Conservation (phyloP, 2,329 filamentous ascomycete genomes). For the Colletotrichum costaricense region DNA sequence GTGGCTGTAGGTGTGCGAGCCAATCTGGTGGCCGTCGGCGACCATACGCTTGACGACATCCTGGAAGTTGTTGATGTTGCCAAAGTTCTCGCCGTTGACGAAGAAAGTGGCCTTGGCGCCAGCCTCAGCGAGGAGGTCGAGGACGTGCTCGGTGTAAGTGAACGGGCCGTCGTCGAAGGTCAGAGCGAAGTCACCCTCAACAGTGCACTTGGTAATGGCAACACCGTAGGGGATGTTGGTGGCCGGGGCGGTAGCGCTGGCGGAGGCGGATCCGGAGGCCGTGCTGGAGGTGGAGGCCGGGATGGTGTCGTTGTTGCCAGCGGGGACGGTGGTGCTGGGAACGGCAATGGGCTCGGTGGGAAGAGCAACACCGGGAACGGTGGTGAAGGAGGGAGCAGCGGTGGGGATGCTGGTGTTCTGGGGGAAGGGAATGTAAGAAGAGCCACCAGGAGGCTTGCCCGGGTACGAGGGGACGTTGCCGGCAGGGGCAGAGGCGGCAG, state of each 20-base stretch:
- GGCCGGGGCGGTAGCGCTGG: slow-evolving; percentile 46
- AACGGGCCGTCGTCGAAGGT: slow-evolving; percentile 62
- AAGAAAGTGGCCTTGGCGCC: slow-evolving; percentile 54
- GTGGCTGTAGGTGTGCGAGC: slow-evolving; percentile 53
- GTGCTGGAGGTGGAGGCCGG: not conserved
- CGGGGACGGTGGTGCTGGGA: slow-evolving; percentile 26
- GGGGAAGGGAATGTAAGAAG: slow-evolving; percentile 19
- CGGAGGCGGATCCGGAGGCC: not conserved
- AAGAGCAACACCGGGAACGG: slow-evolving; percentile 19
- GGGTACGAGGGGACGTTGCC: slow-evolving; percentile 23
- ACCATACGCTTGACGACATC: slow-evolving; percentile 54
- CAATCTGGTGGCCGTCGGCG: slow-evolving; percentile 57
- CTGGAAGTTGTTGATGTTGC: slow-evolving; percentile 53
- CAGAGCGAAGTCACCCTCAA: slow-evolving; percentile 52
- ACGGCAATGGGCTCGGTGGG: slow-evolving; percentile 21
- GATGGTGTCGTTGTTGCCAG: slow-evolving; percentile 29
- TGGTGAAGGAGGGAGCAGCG: slow-evolving; percentile 18
- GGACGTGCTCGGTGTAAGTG: slow-evolving; percentile 52
- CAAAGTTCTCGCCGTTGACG: slow-evolving; percentile 53
- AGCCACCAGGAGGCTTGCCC: slow-evolving; percentile 14
- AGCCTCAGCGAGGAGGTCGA: slow-evolving; percentile 49
- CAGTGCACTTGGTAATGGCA: slow-evolving; percentile 49
- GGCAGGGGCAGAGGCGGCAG: slow-evolving; percentile 13
- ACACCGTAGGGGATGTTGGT: slow-evolving; percentile 43
- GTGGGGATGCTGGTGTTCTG: slow-evolving; percentile 25